Evolutionary conservation across 2,329 filamentous ascomycete genomes (phyloP).

Genomic region (Volutella citrinella): DNA sequence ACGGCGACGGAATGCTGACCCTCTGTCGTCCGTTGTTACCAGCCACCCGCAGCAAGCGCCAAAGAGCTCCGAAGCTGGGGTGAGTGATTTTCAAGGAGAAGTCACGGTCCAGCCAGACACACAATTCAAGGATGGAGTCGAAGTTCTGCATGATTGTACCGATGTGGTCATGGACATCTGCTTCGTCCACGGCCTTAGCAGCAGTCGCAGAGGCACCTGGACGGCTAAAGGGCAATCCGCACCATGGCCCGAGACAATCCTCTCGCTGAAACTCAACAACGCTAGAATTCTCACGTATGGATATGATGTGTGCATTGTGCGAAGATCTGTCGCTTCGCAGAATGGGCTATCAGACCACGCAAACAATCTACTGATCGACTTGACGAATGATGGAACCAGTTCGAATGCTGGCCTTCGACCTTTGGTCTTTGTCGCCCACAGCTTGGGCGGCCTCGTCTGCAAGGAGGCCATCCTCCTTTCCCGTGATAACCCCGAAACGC

Average conservation of each 20-base stretch:
- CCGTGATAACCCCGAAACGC: slow-evolving; percentile 25
- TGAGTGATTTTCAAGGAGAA: too few species aligned
- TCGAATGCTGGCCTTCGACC: slow-evolving; percentile 15
- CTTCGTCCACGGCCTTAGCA: slow-evolving; percentile 40
- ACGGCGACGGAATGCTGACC: too few species aligned
- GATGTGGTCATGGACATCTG: slow-evolving; percentile 23
- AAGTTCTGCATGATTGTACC: slow-evolving; percentile 8
- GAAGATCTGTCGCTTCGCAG: slow-evolving; percentile 11
- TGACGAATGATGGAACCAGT: slow-evolving; percentile 20
- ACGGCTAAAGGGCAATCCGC: slow-evolving; percentile 22
- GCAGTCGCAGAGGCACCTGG: slow-evolving; percentile 37
- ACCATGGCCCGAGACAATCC: slow-evolving; percentile 34
- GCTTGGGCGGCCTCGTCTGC: slow-evolving; percentile 38
- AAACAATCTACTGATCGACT: slow-evolving; percentile 25
- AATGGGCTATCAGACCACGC: slow-evolving; percentile 29
- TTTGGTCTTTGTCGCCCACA: slow-evolving; percentile 36
- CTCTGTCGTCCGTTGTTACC: too few species aligned
- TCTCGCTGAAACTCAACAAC: slow-evolving; percentile 25
- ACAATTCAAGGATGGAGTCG: slow-evolving; percentile 13
- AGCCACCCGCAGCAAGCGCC: too few species aligned
- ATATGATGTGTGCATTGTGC: slow-evolving; percentile 33
- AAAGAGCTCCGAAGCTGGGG: too few species aligned
- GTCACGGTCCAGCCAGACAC: too few species aligned
- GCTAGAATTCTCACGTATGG: slow-evolving; percentile 38
- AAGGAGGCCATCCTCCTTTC: slow-evolving; percentile 34